A percentile compares a stretch with the other conserved stretches of the same genome.
These are phyloP conservation scores for Tylopilus sp. DNA, from an alignment of 768 basidiomycete genomes.

Conservation along the genomic window DNA sequence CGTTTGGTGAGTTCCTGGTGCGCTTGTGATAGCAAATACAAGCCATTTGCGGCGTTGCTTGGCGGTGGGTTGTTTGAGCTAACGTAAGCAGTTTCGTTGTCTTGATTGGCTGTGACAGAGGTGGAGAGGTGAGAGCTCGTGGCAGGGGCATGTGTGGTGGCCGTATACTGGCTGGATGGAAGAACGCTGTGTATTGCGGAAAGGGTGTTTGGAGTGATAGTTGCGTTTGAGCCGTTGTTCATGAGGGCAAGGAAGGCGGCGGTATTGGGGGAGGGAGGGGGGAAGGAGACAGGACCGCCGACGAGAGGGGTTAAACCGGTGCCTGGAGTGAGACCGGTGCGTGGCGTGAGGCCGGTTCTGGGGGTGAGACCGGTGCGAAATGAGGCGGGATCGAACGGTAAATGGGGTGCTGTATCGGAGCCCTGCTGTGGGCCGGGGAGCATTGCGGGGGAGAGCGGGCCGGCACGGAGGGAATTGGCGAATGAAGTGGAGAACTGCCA, in stretches of 20 bases:
- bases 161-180: conserved; percentile 24
- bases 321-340: conserved; percentile 75
- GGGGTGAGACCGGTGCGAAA: conserved; percentile 89
- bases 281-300: conserved; percentile 71
- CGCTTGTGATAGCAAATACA: conserved; percentile 91
- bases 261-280: conserved; percentile 83
- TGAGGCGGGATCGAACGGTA: conserved; percentile 63
- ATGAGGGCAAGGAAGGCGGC: conserved; percentile 92
- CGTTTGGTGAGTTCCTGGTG: conserved; percentile 95
- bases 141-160: conserved; percentile 31
- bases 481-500: conserved; percentile 66
- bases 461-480: conserved; percentile 80
- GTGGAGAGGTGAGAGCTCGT: conserved; percentile 35
- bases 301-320: conserved; percentile 81
- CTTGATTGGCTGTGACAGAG: conserved; percentile 34
- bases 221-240: conserved; percentile 51
- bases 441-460: conserved; percentile 96
- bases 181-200: conserved; percentile 73
- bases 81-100: conserved; percentile 33
- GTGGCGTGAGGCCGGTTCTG: conserved; percentile 79
- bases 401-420: conserved; percentile 34
- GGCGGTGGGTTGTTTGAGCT: conserved; percentile 60
- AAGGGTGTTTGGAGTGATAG: conserved; percentile 60
- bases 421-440: conserved; percentile 77
- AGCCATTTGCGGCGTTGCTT: conserved; percentile 79